phyloP scores from a whole-genome alignment of 257 asterid species.

The Solanum tarapatanum region DNA sequence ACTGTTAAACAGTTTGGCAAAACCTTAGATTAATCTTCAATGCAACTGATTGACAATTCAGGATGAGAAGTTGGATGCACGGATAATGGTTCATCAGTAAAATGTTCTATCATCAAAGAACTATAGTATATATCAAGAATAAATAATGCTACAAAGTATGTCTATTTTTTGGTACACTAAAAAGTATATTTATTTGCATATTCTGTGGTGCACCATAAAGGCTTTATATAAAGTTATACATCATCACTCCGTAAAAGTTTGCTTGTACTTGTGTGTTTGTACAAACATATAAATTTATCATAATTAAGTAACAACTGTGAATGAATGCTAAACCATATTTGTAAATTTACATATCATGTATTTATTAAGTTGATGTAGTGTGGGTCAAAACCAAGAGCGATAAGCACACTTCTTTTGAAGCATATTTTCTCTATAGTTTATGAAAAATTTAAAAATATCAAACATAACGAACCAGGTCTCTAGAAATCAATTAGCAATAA shows the following conservation, averaged over 20 bases:
- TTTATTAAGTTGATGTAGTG: neutral
- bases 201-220: neutral
- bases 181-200: neutral
- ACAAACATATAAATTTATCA: neutral
- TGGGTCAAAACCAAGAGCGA: neutral
- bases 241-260: neutral
- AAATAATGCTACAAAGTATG: neutral
- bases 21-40: neutral
- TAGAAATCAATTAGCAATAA: neutral
- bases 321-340: neutral
- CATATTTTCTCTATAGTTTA: neutral
- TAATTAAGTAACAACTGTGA: neutral
- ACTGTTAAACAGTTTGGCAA: neutral
- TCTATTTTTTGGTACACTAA: neutral
- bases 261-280: neutral
- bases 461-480: neutral
- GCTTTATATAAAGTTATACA: neutral
- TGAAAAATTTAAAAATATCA: neutral
- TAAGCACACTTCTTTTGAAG: too few relatives aligned
- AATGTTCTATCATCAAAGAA: neutral
- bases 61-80: neutral
- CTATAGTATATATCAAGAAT: neutral
- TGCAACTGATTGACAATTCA: neutral
- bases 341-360: neutral
- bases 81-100: neutral